phyloP scores from a whole-genome alignment of 108 stramenopile genomes.

The Nitzschia sp. region DNA sequence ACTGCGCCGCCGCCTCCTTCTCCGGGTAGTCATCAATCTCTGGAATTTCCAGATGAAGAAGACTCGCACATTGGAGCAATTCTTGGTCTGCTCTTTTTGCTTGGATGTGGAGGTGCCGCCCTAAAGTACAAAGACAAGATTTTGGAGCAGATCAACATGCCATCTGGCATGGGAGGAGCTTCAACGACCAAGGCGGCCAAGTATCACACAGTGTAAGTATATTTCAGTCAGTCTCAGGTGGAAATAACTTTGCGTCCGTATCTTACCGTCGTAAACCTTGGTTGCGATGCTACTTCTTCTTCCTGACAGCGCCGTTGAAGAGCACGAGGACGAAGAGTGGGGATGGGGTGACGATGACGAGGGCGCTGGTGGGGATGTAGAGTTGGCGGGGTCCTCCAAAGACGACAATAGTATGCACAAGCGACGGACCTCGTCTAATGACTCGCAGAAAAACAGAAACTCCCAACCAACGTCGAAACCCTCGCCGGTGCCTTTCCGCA shows the following conservation, averaged over 20 bases:
- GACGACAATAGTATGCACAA: conserved; percentile 13
- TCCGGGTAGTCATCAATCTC: neutral
- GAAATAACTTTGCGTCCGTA: too few relatives aligned
- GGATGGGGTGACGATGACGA: conserved; percentile 37
- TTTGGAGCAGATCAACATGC: neutral
- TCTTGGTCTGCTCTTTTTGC: neutral
- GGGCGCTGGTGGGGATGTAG: conserved; percentile 6
- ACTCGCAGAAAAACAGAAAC: neutral
- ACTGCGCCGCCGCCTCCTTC: neutral
- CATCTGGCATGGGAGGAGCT: conserved; percentile 1
- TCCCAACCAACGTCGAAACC: neutral
- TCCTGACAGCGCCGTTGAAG: conserved; percentile 10
- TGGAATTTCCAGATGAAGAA: conserved; percentile 2
- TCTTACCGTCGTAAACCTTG: too few relatives aligned
- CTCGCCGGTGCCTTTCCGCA: too few relatives aligned
- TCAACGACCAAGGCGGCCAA: neutral
- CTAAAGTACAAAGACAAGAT: neutral
- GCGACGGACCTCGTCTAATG: conserved; percentile 10
- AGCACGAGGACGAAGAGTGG: conserved; percentile 34
- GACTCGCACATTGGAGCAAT: neutral
- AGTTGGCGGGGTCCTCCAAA: neutral
- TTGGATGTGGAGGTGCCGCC: neutral
- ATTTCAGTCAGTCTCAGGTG: too few relatives aligned
- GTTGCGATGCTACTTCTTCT: too few relatives aligned
- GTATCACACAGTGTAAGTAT: conserved; percentile 33